Conservation (phyloP, 2,329 filamentous ascomycete species). For the Ascochyta lentis region DNA sequence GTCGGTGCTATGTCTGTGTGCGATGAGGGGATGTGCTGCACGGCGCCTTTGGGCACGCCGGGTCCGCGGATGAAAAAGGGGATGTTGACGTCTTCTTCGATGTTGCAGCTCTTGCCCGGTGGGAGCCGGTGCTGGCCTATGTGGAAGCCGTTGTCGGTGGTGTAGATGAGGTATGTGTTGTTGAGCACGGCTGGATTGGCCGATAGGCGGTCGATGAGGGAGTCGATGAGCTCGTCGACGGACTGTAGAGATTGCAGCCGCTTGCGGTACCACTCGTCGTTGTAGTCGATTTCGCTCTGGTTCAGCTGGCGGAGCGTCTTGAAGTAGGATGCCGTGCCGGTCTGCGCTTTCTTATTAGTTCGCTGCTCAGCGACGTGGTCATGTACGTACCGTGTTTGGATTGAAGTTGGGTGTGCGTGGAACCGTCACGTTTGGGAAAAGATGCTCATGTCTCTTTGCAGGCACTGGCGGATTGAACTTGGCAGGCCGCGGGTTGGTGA, state of each 20-base stretch:
- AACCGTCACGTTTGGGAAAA: slow-evolving; percentile 66
- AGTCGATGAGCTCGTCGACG: slow-evolving; percentile 62
- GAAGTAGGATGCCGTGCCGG: slow-evolving; percentile 29
- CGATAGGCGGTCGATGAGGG: slow-evolving; percentile 53
- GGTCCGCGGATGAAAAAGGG: slow-evolving; percentile 52
- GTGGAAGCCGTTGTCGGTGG: slow-evolving; percentile 52
- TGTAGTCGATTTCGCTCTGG: slow-evolving; percentile 56
- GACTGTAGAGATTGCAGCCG: slow-evolving; percentile 60
- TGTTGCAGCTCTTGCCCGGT: slow-evolving; percentile 50
- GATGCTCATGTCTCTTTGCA: slow-evolving; percentile 65
- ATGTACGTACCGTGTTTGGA: slow-evolving; percentile 53
- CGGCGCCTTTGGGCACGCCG: slow-evolving; percentile 35
- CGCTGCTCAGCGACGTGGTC: no score
- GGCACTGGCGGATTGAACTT: slow-evolving; percentile 63
- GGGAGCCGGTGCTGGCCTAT: slow-evolving; percentile 52
- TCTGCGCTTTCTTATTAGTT: not conserved
- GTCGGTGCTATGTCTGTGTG: slow-evolving; percentile 54
- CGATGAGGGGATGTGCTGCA: slow-evolving; percentile 34
- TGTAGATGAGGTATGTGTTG: slow-evolving; percentile 56
- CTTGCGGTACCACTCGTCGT: slow-evolving; percentile 60
- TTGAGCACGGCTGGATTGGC: slow-evolving; percentile 51
- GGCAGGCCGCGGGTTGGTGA: slow-evolving; percentile 1
- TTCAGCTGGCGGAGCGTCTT: slow-evolving; percentile 50
- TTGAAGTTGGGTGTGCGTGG: slow-evolving; percentile 72
- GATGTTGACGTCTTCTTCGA: slow-evolving; percentile 53